phyloP scores from a whole-genome alignment of 441 rosid genomes.

The Gossypium davidsonii region DNA sequence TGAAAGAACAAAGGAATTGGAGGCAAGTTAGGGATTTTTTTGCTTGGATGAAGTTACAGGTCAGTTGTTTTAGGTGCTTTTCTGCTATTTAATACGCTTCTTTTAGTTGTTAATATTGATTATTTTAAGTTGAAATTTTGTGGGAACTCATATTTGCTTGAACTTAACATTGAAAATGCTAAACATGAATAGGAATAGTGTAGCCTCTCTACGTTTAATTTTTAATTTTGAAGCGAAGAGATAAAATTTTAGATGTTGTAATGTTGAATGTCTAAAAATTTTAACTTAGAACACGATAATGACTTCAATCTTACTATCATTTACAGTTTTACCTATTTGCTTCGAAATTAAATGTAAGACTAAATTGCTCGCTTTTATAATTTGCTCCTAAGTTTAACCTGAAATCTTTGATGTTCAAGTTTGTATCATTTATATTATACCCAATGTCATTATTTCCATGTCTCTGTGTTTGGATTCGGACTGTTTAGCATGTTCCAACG shows the following conservation, averaged over 20 bases:
- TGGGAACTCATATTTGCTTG: not conserved
- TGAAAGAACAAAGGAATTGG: conserved; percentile 86
- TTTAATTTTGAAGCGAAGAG: too few species aligned
- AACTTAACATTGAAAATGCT: not conserved
- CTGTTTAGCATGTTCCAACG: not conserved
- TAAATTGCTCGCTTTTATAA: too few species aligned
- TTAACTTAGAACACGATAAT: too few species aligned
- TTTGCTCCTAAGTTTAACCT: not conserved
- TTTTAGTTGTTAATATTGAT: too few species aligned
- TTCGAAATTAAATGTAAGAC: too few species aligned
- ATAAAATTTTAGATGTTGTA: too few species aligned
- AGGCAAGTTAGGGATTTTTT: conserved; percentile 73
- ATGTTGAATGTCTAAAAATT: too few species aligned
- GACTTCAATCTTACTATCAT: too few species aligned
- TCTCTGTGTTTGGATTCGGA: not conserved
- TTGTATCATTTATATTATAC: not conserved
- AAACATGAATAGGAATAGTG: not conserved
- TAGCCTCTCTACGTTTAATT: too few species aligned
- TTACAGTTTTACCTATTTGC: too few species aligned
- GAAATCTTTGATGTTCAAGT: not conserved
- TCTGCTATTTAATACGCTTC: not conserved
- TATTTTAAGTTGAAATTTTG: not conserved
- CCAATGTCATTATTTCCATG: not conserved
- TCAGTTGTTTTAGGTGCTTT: not conserved
- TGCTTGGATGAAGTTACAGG: conserved; percentile 94